Base-by-base conservation (phyloP, 352 stramenopile species). In the Phytopythium mirpurense region DNA sequence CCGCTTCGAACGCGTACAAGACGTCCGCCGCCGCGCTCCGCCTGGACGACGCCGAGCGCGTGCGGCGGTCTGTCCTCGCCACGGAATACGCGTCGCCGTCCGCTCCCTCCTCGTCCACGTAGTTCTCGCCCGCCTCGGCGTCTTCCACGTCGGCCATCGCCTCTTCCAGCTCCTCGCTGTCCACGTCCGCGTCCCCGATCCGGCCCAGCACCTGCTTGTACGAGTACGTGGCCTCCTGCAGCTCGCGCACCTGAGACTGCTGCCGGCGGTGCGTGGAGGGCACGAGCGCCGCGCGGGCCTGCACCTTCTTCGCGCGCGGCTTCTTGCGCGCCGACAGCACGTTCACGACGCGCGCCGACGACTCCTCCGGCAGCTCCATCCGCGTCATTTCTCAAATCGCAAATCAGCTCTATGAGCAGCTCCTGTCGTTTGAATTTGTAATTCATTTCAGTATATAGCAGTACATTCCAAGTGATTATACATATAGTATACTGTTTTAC, bases 381-480 rank as follows among this genome's bases (percentile, higher is more conserved):
- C 68, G 71, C 74, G 66, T 68, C 73, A 81, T 47, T 16, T 67
- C 73, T 76, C 55, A 6, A 50, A 51, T 16, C 18, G 27, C n/a
- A n/a, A n/a, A 9, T 32, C 29, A 9, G 29, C 29, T 5, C 29
- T 32, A 32, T 9, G 29, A 32, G 29, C 29, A 32, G 41, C 12
- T 18, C 9, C 10, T 5, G 3, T 37, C 0, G 16, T 23, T 37
- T 2, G 5, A 24, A 5, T n/a, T n/a, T n/a, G n/a, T 7, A 50
- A 12, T 18, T 35, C 9, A 35, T 43, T 14, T 54, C 19, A 54
- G 23, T 54, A 45, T n/a, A n/a, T n/a, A n/a, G n/a, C n/a, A n/a
- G n/a, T n/a, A n/a, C n/a, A n/a, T n/a, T n/a, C n/a, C n/a, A n/a
- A n/a, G n/a, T n/a, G n/a, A n/a, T n/a, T n/a, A 42, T 12, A 7